A percentile compares a stretch with the other conserved stretches of the same genome.
Conservation (phyloP, 768 basidiomycete genomes). For the Lactarius psammicola region DNA sequence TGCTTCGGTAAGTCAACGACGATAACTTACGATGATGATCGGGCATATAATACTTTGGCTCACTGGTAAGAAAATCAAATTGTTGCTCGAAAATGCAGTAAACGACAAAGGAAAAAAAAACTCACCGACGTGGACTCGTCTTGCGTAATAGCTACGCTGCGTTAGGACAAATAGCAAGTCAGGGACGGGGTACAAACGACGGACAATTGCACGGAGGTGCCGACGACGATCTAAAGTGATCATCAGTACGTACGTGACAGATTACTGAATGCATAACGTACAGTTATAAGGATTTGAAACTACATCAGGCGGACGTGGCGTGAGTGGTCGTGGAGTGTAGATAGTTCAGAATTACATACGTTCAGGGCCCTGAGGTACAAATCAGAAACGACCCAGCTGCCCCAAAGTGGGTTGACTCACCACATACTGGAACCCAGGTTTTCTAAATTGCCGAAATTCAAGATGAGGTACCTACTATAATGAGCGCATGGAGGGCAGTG, state of each 20-base stretch:
- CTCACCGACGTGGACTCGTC: neutral
- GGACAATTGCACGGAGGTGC: neutral
- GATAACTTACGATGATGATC: neutral
- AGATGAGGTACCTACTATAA: neutral
- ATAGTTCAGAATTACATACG: neutral
- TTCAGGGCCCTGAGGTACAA: neutral
- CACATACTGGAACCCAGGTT: neutral
- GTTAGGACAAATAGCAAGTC: neutral
- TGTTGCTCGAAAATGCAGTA: neutral
- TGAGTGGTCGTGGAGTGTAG: neutral
- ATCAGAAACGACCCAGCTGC: neutral
- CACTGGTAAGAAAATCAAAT: neutral
- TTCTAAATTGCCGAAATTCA: neutral
- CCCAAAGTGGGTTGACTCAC: too few species aligned
- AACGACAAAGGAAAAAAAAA: neutral
- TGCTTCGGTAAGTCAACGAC: neutral
- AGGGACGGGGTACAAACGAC: neutral
- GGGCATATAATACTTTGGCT: neutral
- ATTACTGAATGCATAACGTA: too few species aligned
- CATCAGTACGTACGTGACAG: too few species aligned
- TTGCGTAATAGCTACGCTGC: neutral
- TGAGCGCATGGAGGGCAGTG: neutral
- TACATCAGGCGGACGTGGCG: neutral
- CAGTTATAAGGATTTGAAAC: neutral
- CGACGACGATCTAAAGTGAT: neutral